Evolutionary conservation across 2,329 filamentous ascomycete genomes (phyloP), one percentile per base, ranked within the genome.

Genomic region (Hortaea werneckii): DNA sequence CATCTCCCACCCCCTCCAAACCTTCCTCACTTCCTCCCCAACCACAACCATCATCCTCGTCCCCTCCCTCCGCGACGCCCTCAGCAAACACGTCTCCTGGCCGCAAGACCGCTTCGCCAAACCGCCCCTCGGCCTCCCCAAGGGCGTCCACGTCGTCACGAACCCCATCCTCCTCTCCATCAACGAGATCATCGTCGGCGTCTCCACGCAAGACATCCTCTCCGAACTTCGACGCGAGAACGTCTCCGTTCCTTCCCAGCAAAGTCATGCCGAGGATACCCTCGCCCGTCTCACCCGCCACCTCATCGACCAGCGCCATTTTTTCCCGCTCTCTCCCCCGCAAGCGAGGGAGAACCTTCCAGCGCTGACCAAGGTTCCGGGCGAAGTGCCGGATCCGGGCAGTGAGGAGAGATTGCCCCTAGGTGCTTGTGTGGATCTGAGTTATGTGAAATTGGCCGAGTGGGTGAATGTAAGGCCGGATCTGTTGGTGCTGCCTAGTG

Each of bases 111-210:
- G 79, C 28, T 78, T 95, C 37, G 64, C 74, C 2, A 72, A 66
- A 52, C 85, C 81, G 57, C 84, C 89, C 12, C 76, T 94, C 5
- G 86, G 85, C 4, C 74, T 96, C 5, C 84, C 84, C 8, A 90
- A 87, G 62, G 75, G 82, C 46, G 83, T 77, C 8, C 80, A 78
- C 45, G 78, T 94, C 55, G 79, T 95, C 11, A 87, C 88, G 2
- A 96, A 96, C 61, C 92, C 92, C 1, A 90, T 94, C 74, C 87
- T 85, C 6, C 67, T 96, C 3, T 86, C 80, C 5, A 73, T 96
- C 53, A 98, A 98, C 66, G 92, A 96, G 66, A 77, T 83, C 38
- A 76, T 90, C 1, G 67, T 95, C 27, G 88, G 85, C 4, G 76
- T 95, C 55, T 88, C 83, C 27, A 83, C 82, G 0, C 85, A 94